A percentile compares a stretch with the other conserved stretches of the same genome.
Conservation (phyloP, 805 yeast genomes). For the Pichia paraexigua region DNA sequence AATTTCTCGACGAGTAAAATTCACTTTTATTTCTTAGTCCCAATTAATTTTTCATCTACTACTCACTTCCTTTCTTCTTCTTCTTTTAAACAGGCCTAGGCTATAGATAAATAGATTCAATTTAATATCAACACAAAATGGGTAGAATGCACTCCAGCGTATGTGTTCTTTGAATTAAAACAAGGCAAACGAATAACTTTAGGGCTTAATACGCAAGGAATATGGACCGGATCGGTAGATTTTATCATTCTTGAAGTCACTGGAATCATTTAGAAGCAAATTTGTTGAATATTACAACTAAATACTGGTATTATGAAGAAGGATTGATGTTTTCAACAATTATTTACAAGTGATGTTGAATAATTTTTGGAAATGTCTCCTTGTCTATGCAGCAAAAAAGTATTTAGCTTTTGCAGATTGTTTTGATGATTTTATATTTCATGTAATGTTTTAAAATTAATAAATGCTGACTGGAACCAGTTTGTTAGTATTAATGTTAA, state of each 20-base stretch:
- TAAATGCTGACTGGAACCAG: conserved; percentile 44
- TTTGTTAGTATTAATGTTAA: conserved; percentile 28
- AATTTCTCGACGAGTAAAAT: background rate
- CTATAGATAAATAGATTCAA: conserved; percentile 5
- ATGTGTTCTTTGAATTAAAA: conserved; percentile 37
- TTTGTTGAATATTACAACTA: background rate
- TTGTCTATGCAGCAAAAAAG: too few species aligned
- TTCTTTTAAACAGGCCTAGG: conserved; percentile 8
- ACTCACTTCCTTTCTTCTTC: background rate
- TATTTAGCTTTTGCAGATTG: background rate
- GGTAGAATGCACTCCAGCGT: conserved; percentile 99
- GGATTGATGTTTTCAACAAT: background rate
- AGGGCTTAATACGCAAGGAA: conserved; percentile 19
- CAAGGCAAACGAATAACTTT: conserved; percentile 8
- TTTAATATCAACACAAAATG: conserved; percentile 51
- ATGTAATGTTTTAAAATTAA: background rate
- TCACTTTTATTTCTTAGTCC: too few species aligned
- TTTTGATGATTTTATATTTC: background rate
- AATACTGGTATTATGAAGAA: background rate
- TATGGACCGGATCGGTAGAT: conserved; percentile 29
- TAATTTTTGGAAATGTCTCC: background rate
- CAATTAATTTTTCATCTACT: too few species aligned
- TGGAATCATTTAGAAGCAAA: background rate
- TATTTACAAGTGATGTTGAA: conserved; percentile 1
- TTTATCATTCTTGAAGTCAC: conserved; percentile 3